phyloP scores from a whole-genome alignment of 208 protist genomes.

The Dictyostelium gargantuum region DNA sequence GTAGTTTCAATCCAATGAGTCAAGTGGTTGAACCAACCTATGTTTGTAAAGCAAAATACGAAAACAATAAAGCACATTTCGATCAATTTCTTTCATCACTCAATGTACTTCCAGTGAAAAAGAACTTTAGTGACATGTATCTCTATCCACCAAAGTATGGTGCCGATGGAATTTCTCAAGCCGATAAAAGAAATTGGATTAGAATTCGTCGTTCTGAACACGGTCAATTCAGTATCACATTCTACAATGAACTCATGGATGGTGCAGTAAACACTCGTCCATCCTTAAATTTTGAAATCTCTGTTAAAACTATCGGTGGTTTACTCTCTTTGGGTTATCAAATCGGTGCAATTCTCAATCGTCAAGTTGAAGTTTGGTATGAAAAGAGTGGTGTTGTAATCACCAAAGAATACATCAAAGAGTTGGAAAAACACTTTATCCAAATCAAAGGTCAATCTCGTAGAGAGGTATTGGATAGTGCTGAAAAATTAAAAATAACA shows the following conservation, averaged over 20 bases:
- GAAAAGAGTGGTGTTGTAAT: conserved; percentile 64
- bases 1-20: conserved; percentile 71
- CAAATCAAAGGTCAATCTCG: conserved; percentile 71
- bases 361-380: conserved; percentile 66
- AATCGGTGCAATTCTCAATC: conserved; percentile 70
- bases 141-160: conserved; percentile 49
- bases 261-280: conserved; percentile 61
- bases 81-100: conserved; percentile 48
- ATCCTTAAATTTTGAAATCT: conserved; percentile 74
- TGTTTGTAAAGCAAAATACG: conserved; percentile 67
- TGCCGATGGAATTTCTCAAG: conserved; percentile 43
- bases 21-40: conserved; percentile 70
- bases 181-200: conserved; percentile 70
- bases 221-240: conserved; percentile 72
- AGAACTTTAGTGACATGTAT: conserved; percentile 73
- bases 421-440: conserved; percentile 71
- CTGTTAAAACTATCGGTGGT: conserved; percentile 68
- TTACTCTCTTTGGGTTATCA: conserved; percentile 70
- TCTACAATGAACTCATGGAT: conserved; percentile 72
- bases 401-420: conserved; percentile 74
- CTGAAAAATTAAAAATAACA: conserved; percentile 63
- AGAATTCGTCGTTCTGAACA: conserved; percentile 64
- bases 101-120: conserved; percentile 39
- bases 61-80: conserved; percentile 15
- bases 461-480: conserved; percentile 48